These are phyloP conservation scores for Lablab purpureus DNA, from an alignment of 306 rosid genomes.

Conservation along the genomic window DNA sequence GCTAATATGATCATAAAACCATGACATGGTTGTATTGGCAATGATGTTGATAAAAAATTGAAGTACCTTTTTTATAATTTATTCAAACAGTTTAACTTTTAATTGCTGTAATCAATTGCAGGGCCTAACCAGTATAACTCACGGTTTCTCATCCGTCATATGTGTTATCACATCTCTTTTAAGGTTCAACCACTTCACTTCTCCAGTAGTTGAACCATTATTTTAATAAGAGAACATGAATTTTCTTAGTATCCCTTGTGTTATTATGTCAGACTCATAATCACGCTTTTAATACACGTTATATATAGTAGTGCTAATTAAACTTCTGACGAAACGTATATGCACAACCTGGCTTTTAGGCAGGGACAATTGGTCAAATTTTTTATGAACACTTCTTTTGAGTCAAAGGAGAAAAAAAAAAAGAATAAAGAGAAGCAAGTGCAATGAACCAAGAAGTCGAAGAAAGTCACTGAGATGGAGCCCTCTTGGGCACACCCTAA, in stretches of 20 bases:
- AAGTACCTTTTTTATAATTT: background rate
- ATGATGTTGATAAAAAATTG: background rate
- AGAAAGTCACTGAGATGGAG: constrained; percentile 35
- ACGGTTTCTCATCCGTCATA: constrained; percentile 7
- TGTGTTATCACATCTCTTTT: constrained; percentile 43
- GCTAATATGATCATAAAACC: background rate
- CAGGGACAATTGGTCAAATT: constrained; percentile 12
- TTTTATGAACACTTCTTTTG: constrained; percentile 1
- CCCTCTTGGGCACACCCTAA: constrained; percentile 1
- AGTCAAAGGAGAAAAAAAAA: constrained; percentile 7
- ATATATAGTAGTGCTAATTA: background rate
- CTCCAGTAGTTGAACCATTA: constrained; percentile 42
- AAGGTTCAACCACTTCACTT: constrained; percentile 50
- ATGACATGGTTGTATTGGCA: background rate
- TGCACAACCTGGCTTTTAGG: background rate
- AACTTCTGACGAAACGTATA: background rate
- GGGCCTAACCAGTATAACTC: background rate
- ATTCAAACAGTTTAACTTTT: background rate
- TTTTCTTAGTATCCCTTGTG: background rate
- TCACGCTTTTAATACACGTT: background rate
- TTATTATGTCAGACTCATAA: background rate
- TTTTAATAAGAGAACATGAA: background rate
- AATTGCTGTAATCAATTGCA: background rate
- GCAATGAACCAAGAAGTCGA: constrained; percentile 23
- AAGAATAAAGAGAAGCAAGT: constrained; percentile 2